Percentiles rank a stretch among this genome's conserved stretches.
Evolutionary conservation across 768 basidiomycete species (phyloP).

Genomic region (Lactarius akahatsu): DNA sequence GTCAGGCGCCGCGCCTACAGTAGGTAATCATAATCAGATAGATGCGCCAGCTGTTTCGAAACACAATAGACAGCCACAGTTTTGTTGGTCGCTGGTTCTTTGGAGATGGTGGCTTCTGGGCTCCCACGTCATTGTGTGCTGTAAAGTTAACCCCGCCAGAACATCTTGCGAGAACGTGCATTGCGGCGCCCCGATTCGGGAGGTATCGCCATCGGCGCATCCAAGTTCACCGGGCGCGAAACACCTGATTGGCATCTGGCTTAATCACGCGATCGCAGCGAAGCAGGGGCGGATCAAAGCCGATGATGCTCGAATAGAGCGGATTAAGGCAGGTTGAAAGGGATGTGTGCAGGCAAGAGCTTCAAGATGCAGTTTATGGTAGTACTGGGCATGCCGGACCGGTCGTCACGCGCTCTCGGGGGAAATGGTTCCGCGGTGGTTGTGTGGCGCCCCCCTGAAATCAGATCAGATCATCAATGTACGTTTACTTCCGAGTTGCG

Average conservation of each 20-base stretch:
- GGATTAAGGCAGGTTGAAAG: background rate
- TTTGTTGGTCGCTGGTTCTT: background rate
- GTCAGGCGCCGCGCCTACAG: background rate
- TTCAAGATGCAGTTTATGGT: background rate
- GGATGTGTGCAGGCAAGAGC: background rate
- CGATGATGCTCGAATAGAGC: background rate
- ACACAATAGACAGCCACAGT: background rate
- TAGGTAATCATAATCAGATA: slow-evolving; percentile 12
- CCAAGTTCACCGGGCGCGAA: background rate
- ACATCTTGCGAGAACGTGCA: slow-evolving; percentile 12
- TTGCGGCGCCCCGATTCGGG: background rate
- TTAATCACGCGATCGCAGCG: background rate
- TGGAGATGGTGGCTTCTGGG: background rate
- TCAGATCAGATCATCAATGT: background rate
- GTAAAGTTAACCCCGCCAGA: background rate
- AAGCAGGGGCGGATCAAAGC: background rate
- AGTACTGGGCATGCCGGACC: background rate
- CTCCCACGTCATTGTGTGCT: background rate
- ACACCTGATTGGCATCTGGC: slow-evolving; percentile 3
- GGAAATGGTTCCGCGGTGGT: background rate
- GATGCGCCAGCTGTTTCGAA: background rate
- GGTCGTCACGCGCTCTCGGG: no score
- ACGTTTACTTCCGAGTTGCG: background rate
- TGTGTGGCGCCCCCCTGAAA: background rate
- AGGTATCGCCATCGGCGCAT: background rate